A percentile compares a stretch with the other conserved stretches of the same genome.
phyloP scores from a whole-genome alignment of 1,139 yeast species.

The Suhomyces yuchorum region DNA sequence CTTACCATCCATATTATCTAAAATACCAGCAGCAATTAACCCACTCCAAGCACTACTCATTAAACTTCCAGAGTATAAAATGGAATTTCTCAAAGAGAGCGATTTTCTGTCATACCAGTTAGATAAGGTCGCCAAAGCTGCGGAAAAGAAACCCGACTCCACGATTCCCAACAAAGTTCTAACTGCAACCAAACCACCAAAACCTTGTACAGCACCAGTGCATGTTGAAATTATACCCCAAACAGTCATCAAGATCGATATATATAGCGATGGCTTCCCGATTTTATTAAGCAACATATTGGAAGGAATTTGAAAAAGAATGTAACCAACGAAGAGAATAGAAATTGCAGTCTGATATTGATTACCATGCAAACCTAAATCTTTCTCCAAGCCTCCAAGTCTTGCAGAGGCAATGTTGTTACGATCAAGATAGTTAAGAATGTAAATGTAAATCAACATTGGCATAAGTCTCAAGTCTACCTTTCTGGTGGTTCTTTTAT shows the following conservation, averaged over 20 bases:
- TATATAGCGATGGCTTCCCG: conserved; percentile 53
- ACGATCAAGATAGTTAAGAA: conserved; percentile 59
- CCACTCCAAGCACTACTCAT: conserved; percentile 86
- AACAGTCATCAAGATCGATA: conserved; percentile 50
- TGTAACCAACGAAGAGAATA: conserved; percentile 62
- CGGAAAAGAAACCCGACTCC: conserved; percentile 63
- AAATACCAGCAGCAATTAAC: conserved; percentile 64
- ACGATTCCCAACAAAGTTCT: conserved; percentile 56
- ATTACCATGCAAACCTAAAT: conserved; percentile 47
- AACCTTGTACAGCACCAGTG: conserved; percentile 42
- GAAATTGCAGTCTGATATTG: conserved; percentile 60
- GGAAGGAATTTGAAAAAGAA: conserved; percentile 61
- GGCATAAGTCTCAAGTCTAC: conserved; percentile 59
- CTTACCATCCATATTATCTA: conserved; percentile 48
- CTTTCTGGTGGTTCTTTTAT: conserved; percentile 46
- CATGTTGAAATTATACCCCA: conserved; percentile 59
- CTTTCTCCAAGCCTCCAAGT: conserved; percentile 57
- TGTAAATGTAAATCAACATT: conserved; percentile 52
- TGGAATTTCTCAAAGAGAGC: conserved; percentile 55
- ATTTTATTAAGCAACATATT: conserved; percentile 50
- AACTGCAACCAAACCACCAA: conserved; percentile 46
- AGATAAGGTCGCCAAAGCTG: conserved; percentile 50
- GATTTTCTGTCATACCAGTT: conserved; percentile 53
- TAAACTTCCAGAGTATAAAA: conserved; percentile 65
- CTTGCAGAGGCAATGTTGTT: conserved; percentile 65